Evolutionary conservation across 2,329 filamentous ascomycete species (phyloP).

Genomic region (Blumeria graminis): DNA sequence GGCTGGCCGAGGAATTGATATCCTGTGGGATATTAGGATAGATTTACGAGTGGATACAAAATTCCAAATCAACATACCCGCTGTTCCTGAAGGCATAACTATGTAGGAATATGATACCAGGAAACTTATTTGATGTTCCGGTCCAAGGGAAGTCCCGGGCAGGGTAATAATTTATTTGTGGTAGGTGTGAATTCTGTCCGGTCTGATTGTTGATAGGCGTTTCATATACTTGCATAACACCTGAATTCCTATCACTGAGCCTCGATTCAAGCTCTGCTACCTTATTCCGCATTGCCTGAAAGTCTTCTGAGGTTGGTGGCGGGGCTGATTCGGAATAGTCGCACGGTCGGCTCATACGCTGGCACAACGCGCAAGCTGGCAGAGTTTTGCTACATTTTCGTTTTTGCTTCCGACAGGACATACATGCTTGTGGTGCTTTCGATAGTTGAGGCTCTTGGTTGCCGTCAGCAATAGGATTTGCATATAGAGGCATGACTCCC

Average conservation of each 20-base stretch:
- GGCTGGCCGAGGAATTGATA: constrained; percentile 18
- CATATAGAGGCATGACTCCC: not conserved
- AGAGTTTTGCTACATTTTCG: constrained; percentile 26
- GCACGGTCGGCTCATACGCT: constrained; percentile 19
- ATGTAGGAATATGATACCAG: constrained; percentile 22
- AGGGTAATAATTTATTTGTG: not conserved
- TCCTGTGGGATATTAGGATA: constrained; percentile 7
- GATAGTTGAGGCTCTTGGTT: constrained; percentile 4
- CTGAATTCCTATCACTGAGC: constrained; percentile 10
- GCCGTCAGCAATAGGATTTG: not conserved
- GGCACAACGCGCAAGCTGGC: constrained; percentile 23
- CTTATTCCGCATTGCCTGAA: constrained; percentile 17
- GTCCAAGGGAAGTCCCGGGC: constrained; percentile 9
- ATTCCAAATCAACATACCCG: constrained; percentile 6
- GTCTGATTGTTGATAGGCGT: constrained; percentile 7
- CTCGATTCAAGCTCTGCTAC: constrained; percentile 18
- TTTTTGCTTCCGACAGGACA: constrained; percentile 24
- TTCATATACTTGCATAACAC: constrained; percentile 7
- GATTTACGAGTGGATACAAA: not conserved
- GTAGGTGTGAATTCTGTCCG: not conserved
- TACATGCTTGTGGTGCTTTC: constrained; percentile 20
- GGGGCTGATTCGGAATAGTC: constrained; percentile 19
- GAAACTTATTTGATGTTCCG: constrained; percentile 17
- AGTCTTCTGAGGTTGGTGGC: constrained; percentile 18
- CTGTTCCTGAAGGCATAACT: constrained; percentile 18